A percentile compares a stretch with the other conserved stretches of the same genome.
Conservation (phyloP, 495 filamentous ascomycete genomes). For the Xylaria longipes region DNA sequence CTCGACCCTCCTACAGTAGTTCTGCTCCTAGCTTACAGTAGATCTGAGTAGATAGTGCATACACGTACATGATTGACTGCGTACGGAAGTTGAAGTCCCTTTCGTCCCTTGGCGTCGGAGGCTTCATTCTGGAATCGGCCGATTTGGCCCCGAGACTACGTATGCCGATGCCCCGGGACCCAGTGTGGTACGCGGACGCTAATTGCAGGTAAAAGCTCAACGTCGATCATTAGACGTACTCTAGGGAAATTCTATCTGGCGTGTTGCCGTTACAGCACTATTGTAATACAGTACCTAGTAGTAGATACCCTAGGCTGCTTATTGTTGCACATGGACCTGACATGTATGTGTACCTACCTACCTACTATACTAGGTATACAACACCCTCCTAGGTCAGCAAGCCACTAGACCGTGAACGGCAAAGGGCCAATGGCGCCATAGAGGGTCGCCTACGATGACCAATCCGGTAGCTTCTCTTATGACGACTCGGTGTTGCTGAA, state of each 20-base stretch:
- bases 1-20: background rate
- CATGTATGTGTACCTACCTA: too few species aligned
- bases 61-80: background rate
- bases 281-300: background rate
- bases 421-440: slow-evolving; percentile 30
- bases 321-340: background rate
- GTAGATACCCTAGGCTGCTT: background rate
- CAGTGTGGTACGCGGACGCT: slow-evolving; percentile 2
- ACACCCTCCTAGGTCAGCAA: background rate
- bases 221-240: background rate
- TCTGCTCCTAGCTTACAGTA: too few species aligned
- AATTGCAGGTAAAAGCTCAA: background rate
- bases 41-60: background rate
- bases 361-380: background rate
- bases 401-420: slow-evolving; percentile 24
- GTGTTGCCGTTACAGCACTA: background rate
- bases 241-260: background rate
- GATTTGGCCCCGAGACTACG: slow-evolving; percentile 4
- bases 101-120: background rate
- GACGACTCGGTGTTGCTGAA: slow-evolving; percentile 17
- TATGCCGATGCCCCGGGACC: background rate
- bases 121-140: background rate
- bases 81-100: background rate
- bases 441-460: slow-evolving; percentile 17
- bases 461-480: slow-evolving; percentile 13